Evolutionary conservation across 169 alveolate genomes (phyloP), one percentile per base, ranked within the genome.

Genomic region (Eimeria zaria): DNA sequence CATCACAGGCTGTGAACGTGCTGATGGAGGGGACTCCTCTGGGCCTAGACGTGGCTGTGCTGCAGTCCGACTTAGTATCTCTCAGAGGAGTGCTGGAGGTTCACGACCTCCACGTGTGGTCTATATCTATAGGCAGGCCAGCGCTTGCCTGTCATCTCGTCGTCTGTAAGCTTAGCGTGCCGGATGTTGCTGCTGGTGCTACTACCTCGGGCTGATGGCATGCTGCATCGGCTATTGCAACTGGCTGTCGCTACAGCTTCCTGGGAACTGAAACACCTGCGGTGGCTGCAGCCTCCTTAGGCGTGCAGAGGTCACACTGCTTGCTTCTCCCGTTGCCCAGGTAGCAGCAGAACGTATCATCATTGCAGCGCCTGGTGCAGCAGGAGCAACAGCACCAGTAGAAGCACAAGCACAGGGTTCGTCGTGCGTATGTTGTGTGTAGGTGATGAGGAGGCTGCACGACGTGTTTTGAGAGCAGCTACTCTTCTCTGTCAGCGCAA

Each of bases 51-150:
- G 97, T 98, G 33, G 98, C 98, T 11, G 98, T 97, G 71, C 95
- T 99, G 53, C 97, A 97, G 91, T 97, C 98, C 69, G 99, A 98
- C 83, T 91, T 99, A 85, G 85, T 95, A 83, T 96, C 96, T 8
- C 96, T 99, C 53, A 97, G 98, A 53, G 99, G 99, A 30, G 99
- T 99, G 58, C 55, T 95, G 48, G 99, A 98, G 76, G 98, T 99
- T 58, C 99, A 99, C 96, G 99, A 99, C 95, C 98, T 99, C 73
- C 99, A 99, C 97, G 99, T 99, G n/a, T 99, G 99, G 99, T 98
- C 99, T 44, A 96, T 99, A 30, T 97, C 99, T 39, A 97, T 98
- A 55, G 99, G 99, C 27, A 98, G 98, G 89, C 99, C 99, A 27
- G 98, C 99, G 39, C 96, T 99, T 88, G 98, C 99, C 83, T 98